Conservation (phyloP, 1,284 basidiomycete species). For the Inonotus obliquus region DNA sequence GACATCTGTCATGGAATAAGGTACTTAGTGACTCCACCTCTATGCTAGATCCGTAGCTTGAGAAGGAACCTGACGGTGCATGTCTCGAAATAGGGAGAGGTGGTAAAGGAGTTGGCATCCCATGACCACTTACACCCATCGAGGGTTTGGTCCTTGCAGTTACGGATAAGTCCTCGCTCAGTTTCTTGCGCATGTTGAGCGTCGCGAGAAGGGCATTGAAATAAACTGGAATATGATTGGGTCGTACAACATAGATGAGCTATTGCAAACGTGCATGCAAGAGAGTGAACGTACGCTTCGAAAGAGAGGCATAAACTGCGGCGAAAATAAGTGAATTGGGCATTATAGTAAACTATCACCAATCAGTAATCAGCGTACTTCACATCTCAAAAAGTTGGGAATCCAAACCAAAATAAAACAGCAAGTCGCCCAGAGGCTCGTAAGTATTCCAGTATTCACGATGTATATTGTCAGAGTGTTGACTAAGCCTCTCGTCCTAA, state of each 20-base stretch:
- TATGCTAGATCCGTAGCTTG: no score
- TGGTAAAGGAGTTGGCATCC: no score
- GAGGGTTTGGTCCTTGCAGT: not conserved
- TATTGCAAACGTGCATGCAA: no score
- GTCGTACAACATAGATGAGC: not conserved
- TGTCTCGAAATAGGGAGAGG: no score
- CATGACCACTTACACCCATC: no score
- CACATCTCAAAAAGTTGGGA: not conserved
- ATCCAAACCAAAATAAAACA: not conserved
- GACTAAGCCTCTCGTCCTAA: not conserved
- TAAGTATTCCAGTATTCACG: not conserved
- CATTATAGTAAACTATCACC: not conserved
- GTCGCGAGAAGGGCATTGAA: conserved; percentile 10
- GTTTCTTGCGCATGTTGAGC: not conserved
- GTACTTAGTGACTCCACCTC: no score
- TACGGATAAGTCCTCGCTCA: not conserved
- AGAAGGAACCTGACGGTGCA: no score
- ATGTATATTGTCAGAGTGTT: not conserved
- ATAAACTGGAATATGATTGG: not conserved
- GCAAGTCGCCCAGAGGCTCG: not conserved
- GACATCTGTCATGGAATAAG: no score
- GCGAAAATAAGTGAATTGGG: not conserved
- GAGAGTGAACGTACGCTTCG: not conserved
- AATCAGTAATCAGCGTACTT: not conserved
- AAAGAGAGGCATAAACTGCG: not conserved